phyloP scores from a whole-genome alignment of 306 rosid genomes.

The Carpinus fangiana region DNA sequence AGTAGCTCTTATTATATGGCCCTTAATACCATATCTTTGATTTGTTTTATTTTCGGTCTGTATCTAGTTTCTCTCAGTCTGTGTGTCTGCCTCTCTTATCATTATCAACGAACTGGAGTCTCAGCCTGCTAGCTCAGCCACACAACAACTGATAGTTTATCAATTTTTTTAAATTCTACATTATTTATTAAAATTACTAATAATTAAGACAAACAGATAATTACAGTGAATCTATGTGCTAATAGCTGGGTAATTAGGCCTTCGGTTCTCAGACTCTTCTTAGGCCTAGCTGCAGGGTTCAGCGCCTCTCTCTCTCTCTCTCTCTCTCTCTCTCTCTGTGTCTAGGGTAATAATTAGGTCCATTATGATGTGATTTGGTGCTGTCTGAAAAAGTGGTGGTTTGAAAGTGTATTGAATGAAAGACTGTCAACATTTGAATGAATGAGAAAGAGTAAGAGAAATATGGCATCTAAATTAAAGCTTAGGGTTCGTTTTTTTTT shows the following conservation, averaged over 20 bases:
- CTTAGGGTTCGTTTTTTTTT: conserved; percentile 26
- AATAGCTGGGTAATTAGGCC: conserved; percentile 16
- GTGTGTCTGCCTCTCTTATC: conserved; percentile 31
- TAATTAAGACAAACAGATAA: too few relatives aligned
- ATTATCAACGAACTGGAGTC: conserved; percentile 40
- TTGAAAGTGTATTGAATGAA: conserved; percentile 69
- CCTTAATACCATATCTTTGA: conserved; percentile 42
- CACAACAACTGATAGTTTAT: conserved; percentile 28
- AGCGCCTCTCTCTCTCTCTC: conserved; percentile 1
- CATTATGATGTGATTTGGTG: conserved; percentile 67
- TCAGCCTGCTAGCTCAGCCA: conserved; percentile 31
- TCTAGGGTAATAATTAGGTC: conserved; percentile 48
- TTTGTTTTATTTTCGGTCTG: conserved; percentile 58
- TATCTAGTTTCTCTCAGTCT: conserved; percentile 29
- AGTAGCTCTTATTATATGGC: conserved; percentile 17
- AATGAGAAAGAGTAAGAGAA: neutral
- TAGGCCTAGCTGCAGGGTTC: conserved; percentile 41
- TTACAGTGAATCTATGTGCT: too few relatives aligned
- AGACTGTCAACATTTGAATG: conserved; percentile 57
- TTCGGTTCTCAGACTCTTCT: conserved; percentile 40
- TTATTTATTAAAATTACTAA: too few relatives aligned
- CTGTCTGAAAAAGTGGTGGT: conserved; percentile 74
- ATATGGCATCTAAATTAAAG: conserved; percentile 34
- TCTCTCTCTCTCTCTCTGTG: conserved; percentile 5
- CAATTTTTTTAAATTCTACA: conserved; percentile 15